These are phyloP conservation scores for Aurifilum marmelostoma DNA, from an alignment of 2,329 filamentous ascomycete genomes.

Conservation along the genomic window DNA sequence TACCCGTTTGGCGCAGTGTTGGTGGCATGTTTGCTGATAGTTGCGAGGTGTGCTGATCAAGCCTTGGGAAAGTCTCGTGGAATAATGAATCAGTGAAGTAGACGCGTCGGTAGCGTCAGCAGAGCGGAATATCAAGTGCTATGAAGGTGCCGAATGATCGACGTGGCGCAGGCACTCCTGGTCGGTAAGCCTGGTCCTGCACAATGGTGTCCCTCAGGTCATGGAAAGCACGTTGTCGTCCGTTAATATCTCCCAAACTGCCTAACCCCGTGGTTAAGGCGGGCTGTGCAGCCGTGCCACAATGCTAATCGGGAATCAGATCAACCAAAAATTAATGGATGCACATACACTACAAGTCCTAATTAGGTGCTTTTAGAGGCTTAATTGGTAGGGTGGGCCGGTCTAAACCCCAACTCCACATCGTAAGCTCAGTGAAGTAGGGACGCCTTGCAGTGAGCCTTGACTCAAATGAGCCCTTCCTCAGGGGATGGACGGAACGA, in stretches of 20 bases:
- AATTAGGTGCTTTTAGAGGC: background rate
- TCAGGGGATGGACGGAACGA: background rate
- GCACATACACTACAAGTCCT: background rate
- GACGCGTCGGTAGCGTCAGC: background rate
- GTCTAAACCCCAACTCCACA: background rate
- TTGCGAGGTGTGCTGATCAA: background rate
- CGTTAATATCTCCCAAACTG: too few species aligned
- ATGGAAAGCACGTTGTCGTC: background rate
- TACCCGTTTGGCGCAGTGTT: background rate
- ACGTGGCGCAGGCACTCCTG: background rate
- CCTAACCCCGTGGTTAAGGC: background rate
- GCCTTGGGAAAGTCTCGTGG: background rate
- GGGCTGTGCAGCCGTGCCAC: background rate
- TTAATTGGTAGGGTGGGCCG: background rate
- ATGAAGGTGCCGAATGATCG: background rate
- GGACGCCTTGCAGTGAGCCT: background rate
- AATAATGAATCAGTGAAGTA: background rate
- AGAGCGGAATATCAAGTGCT: background rate
- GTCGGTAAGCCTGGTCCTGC: background rate
- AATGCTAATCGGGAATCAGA: background rate
- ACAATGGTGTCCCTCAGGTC: background rate
- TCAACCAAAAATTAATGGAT: too few species aligned
- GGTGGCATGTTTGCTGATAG: conserved; percentile 10
- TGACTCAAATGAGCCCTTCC: background rate
- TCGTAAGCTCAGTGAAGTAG: background rate